Conservation (phyloP, 768 basidiomycete genomes). For the Lentinula edodes region DNA sequence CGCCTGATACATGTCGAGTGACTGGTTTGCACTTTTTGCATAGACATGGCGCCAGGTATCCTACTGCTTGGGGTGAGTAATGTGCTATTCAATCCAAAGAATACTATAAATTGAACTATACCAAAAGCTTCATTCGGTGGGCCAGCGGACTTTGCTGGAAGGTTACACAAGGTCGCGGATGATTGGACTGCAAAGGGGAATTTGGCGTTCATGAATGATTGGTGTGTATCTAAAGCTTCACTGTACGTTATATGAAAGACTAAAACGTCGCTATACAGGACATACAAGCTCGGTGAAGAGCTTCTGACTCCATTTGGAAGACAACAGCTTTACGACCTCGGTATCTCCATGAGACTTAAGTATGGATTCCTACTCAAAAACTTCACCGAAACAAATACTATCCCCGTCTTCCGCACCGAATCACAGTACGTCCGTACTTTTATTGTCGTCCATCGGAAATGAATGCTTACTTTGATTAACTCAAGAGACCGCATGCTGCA, state of each 20-base stretch:
- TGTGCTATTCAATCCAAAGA: background rate
- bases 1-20: slow-evolving; percentile 64
- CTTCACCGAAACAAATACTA: slow-evolving; percentile 51
- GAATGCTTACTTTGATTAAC: background rate
- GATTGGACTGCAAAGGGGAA: slow-evolving; percentile 62
- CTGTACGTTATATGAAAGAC: background rate
- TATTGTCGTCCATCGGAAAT: background rate
- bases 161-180: slow-evolving; percentile 47
- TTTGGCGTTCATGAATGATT: slow-evolving; percentile 74
- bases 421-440: slow-evolving; percentile 45
- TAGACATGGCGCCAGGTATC: slow-evolving; percentile 75
- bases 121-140: slow-evolving; percentile 54
- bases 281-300: slow-evolving; percentile 88
- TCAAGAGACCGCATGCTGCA: slow-evolving; percentile 66
- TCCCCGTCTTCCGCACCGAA: slow-evolving; percentile 79
- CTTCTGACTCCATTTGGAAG: slow-evolving; percentile 89
- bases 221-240: slow-evolving; percentile 38
- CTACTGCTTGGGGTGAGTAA: slow-evolving; percentile 57
- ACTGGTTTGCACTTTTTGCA: slow-evolving; percentile 78
- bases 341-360: slow-evolving; percentile 67
- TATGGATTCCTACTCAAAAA: slow-evolving; percentile 76
- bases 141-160: slow-evolving; percentile 49
- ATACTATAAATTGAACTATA: background rate
- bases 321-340: slow-evolving; percentile 75
- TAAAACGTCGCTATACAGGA: slow-evolving; percentile 40